phyloP scores from a whole-genome alignment of 352 stramenopile genomes.

The Phytophthora uliginosa region DNA sequence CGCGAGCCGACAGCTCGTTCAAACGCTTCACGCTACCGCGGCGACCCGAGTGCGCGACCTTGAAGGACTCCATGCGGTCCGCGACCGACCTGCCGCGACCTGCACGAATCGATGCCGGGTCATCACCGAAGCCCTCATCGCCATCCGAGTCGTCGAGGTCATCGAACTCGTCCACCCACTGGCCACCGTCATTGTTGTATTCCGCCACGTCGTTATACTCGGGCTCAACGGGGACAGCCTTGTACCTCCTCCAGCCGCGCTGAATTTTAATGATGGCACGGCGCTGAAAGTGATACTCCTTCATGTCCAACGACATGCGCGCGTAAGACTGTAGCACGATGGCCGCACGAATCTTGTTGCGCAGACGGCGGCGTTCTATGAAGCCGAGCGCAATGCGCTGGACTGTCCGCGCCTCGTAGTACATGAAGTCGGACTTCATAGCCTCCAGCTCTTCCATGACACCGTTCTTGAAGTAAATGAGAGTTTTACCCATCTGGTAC shows the following conservation, averaged over 20 bases:
- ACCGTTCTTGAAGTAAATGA: conserved; percentile 97
- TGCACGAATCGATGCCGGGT: conserved; percentile 41
- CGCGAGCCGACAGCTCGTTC: conserved; percentile 75
- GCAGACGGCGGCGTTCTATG: conserved; percentile 76
- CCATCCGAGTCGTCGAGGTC: conserved; percentile 58
- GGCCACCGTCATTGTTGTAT: conserved; percentile 42
- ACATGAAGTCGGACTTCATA: conserved; percentile 94
- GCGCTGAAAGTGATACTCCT: conserved; percentile 80
- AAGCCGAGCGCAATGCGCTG: conserved; percentile 88
- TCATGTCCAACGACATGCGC: conserved; percentile 81
- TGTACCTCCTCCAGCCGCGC: conserved; percentile 68
- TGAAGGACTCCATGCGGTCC: conserved; percentile 77
- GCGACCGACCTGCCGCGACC: conserved; percentile 59
- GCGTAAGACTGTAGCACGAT: conserved; percentile 87
- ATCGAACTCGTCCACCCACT: conserved; percentile 62
- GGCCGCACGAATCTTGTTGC: conserved; percentile 69
- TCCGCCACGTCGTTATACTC: conserved; percentile 51
- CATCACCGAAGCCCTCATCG: conserved; percentile 64
- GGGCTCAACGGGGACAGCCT: conserved; percentile 43
- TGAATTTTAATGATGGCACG: conserved; percentile 80
- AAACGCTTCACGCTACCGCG: conserved; percentile 75
- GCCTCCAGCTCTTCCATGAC: conserved; percentile 96
- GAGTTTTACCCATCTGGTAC: conserved; percentile 95
- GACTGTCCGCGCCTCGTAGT: conserved; percentile 89
- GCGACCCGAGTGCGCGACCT: conserved; percentile 46